These are phyloP conservation scores for Hsuehochloa calcarea DNA, from an alignment of 176 grass and related monocot genomes.

Conservation along the genomic window DNA sequence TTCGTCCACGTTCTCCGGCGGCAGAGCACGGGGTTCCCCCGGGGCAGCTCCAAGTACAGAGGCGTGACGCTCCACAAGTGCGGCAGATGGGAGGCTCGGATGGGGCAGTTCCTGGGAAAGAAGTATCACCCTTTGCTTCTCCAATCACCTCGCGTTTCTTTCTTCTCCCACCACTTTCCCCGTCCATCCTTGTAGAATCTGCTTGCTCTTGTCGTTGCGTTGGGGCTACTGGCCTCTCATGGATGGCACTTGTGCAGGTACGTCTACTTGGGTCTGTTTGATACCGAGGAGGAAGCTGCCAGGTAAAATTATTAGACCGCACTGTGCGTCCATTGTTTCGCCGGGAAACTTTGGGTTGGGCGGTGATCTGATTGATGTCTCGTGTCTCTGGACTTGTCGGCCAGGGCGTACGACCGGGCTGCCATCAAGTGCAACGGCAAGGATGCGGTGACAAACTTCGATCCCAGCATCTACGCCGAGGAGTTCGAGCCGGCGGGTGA, in stretches of 20 bases:
- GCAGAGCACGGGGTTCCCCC: conserved; percentile 84
- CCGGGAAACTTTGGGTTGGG: neutral
- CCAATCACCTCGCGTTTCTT: neutral
- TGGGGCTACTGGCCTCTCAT: conserved; percentile 10
- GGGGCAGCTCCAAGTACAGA: conserved; percentile 93
- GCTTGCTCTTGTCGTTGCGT: neutral
- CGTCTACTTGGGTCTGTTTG: conserved; percentile 84
- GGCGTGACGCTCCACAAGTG: conserved; percentile 98
- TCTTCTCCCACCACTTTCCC: neutral
- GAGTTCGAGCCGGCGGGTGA: conserved; percentile 49
- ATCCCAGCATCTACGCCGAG: conserved; percentile 67
- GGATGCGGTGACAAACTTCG: conserved; percentile 81
- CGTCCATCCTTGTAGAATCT: neutral
- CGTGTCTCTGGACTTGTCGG: conserved; percentile 31
- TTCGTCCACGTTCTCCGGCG: conserved; percentile 95
- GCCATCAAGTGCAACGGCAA: conserved; percentile 91
- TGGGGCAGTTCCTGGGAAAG: conserved; percentile 96
- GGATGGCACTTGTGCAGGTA: conserved; percentile 45
- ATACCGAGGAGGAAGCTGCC: conserved; percentile 86
- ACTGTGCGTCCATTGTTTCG: conserved; percentile 18
- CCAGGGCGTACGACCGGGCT: conserved; percentile 77
- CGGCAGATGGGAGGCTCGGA: conserved; percentile 93
- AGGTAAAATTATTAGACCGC: conserved; percentile 57
- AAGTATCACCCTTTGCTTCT: conserved; percentile 43
- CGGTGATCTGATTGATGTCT: conserved; percentile 39